Evolutionary conservation across 2,329 filamentous ascomycete species (phyloP).

Genomic region (Pyrenophora tritici-repentis): DNA sequence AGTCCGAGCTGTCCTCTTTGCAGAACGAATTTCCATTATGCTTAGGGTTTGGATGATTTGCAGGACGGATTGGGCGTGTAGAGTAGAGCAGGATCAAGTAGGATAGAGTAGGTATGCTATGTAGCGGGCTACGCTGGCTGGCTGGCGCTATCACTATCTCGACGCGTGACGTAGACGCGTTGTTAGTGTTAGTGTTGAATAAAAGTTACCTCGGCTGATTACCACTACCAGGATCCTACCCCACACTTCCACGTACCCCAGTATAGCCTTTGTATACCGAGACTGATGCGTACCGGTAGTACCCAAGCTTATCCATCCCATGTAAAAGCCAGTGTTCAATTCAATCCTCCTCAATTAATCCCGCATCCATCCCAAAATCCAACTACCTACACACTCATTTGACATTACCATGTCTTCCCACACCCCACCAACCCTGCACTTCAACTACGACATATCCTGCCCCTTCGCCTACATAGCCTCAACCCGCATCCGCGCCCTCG

Average conservation of each 20-base stretch:
- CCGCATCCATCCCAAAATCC: background rate
- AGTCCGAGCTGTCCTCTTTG: slow-evolving; percentile 92
- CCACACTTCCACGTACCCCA: background rate
- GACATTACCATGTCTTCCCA: slow-evolving; percentile 13
- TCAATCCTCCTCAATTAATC: too few relatives aligned
- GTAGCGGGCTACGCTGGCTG: too few relatives aligned
- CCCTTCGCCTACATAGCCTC: slow-evolving; percentile 48
- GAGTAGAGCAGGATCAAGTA: too few relatives aligned
- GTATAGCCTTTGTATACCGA: slow-evolving; percentile 5
- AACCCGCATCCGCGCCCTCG: slow-evolving; percentile 38
- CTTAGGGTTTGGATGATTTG: slow-evolving; percentile 22
- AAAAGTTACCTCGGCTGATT: slow-evolving; percentile 9
- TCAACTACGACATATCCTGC: slow-evolving; percentile 45
- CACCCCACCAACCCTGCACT: slow-evolving; percentile 20
- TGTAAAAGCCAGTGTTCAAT: too few relatives aligned
- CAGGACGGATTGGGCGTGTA: background rate
- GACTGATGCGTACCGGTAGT: background rate
- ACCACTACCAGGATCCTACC: slow-evolving; percentile 1
- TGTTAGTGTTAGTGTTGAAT: background rate
- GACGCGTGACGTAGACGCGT: too few relatives aligned
- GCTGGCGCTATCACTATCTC: too few relatives aligned
- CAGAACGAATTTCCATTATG: slow-evolving; percentile 79
- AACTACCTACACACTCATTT: background rate
- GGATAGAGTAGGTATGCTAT: too few relatives aligned
- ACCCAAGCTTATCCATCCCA: background rate